Evolutionary conservation across 306 rosid species (phyloP), one percentile per base, ranked within the genome.

Genomic region (Adenanthera pavonina): DNA sequence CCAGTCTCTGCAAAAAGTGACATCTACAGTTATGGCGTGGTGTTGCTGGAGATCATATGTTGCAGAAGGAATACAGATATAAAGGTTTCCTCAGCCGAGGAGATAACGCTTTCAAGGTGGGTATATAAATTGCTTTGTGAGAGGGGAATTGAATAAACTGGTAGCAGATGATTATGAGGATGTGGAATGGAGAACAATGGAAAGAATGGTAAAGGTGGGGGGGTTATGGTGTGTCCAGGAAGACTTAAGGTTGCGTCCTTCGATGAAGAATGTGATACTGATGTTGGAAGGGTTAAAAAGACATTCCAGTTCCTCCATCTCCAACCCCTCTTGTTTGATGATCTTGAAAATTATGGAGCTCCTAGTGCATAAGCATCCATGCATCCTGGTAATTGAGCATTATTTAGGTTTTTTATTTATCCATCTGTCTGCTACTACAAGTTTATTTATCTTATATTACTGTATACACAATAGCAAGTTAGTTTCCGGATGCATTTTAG

Each of bases 161-260:
- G 73, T 76, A 8, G 54, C 8, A 66, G 51, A 76, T 38, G 30
- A 25, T 25, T 25, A 25, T 25, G 67, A 81, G 54, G 67, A 36
- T 57, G 87, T 66, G 6, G 80, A 86, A 36, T 75, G 80, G 85
- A 83, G 25, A 41, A 41, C 61, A 40, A 2, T 86, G 75, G 89
- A 86, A 67, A 86, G 72, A 68, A 83, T 86, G 87, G 85, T 86
- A 77, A 86, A 83, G 41, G 85, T 86, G 6, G 87, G 87, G 6
- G 87, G 87, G 13, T n/a, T 86, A 43, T 83, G 87, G 87, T 86
- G 87, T 67, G 85, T 86, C 17, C 89, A 83, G 57, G 81, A 83
- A 15, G 38, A 36, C 16, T 87, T 82, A 5, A 3, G 43, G 33
- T 56, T 83, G 11, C 87, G 83, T 25, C 30, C 30, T 25, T 25